phyloP scores from a whole-genome alignment of 805 yeast genomes.

The Kodamaea restingae region DNA sequence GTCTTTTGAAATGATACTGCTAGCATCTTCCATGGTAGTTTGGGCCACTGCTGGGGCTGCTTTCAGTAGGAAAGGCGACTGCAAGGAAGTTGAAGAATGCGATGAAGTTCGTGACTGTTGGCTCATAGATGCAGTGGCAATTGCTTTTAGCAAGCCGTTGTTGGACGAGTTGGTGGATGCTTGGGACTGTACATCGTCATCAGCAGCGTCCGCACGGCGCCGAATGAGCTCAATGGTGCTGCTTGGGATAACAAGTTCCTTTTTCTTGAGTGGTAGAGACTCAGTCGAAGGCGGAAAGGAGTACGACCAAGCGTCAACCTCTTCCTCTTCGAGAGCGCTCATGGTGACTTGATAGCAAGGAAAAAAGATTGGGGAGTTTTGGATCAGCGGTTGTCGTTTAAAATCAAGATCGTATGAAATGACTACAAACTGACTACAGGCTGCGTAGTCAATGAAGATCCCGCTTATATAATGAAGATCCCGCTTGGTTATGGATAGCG shows the following conservation, averaged over 20 bases:
- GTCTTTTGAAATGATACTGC: constrained; percentile 21
- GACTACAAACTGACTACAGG: too few species aligned
- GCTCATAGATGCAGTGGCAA: constrained; percentile 2
- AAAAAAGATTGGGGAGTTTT: too few species aligned
- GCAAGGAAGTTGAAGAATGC: constrained; percentile 24
- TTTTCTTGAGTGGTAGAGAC: constrained; percentile 17
- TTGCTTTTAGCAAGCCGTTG: constrained; percentile 1
- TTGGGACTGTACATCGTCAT: constrained; percentile 9
- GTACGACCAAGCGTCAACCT: constrained; percentile 41
- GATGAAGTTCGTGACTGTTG: constrained; percentile 12
- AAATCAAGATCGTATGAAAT: too few species aligned
- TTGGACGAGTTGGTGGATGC: constrained; percentile 9
- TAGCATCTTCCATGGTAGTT: constrained; percentile 24
- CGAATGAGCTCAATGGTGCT: constrained; percentile 4
- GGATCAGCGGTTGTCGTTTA: too few species aligned
- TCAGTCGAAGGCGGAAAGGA: constrained; percentile 37
- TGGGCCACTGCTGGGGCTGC: constrained; percentile 23
- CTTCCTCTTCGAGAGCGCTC: constrained; percentile 21
- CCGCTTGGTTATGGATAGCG: too few species aligned
- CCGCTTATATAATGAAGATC: too few species aligned
- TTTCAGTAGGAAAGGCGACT: constrained; percentile 30
- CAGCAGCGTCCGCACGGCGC: constrained; percentile 3
- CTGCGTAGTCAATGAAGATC: too few species aligned
- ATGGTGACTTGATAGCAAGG: background rate
- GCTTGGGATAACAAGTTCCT: constrained; percentile 1